These are phyloP conservation scores for Avena sativa DNA, from an alignment of 176 grass and related monocot genomes.

Conservation along the genomic window DNA sequence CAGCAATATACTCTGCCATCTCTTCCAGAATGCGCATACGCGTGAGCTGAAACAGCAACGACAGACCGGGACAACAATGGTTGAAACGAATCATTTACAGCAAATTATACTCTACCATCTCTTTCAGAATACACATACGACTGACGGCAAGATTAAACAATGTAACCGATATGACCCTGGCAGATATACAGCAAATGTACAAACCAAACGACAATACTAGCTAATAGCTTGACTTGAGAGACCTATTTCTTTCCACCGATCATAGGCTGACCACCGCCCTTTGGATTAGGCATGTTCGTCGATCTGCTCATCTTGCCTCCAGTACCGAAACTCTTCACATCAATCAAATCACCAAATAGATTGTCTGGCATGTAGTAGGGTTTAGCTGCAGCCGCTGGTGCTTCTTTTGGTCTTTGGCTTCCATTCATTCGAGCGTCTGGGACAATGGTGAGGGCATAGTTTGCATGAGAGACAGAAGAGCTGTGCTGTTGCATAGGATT, in stretches of 20 bases:
- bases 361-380: slow-evolving; percentile 95
- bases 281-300: slow-evolving; percentile 50
- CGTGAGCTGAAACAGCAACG: too few relatives aligned
- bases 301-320: slow-evolving; percentile 57
- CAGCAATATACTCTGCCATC: slow-evolving; percentile 38
- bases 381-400: slow-evolving; percentile 40
- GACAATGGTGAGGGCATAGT: slow-evolving; percentile 36
- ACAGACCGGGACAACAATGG: not conserved
- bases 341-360: slow-evolving; percentile 92
- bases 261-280: slow-evolving; percentile 79
- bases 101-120: slow-evolving; percentile 38
- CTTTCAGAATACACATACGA: slow-evolving; percentile 21
- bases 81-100: slow-evolving; percentile 30
- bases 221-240: not conserved
- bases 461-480: slow-evolving; percentile 51
- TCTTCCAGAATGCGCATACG: slow-evolving; percentile 21
- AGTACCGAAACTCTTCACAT: slow-evolving; percentile 69
- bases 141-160: slow-evolving; percentile 35
- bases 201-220: slow-evolving; percentile 19
- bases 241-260: slow-evolving; percentile 78
- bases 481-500: slow-evolving; percentile 54
- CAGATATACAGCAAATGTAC: slow-evolving; percentile 71
- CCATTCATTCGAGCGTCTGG: slow-evolving; percentile 45
- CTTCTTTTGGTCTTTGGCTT: slow-evolving; percentile 45
- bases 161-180: not conserved